Base-by-base conservation (phyloP, 2,329 filamentous ascomycete genomes). In the Byssothecium circinans region DNA sequence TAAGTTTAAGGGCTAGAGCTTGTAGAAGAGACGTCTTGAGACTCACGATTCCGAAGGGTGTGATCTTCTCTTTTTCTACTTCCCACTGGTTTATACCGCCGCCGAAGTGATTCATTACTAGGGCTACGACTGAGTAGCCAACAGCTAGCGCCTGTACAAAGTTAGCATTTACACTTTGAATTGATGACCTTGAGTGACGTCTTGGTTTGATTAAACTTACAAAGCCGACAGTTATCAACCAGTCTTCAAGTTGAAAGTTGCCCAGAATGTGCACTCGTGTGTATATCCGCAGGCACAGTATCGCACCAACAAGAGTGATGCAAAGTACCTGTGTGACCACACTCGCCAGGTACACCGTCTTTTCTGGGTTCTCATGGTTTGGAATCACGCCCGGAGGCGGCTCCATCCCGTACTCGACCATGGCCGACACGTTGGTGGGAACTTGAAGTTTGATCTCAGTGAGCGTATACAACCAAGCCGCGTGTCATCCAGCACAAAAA, bases 301-400 rank as follows among this genome's bases (percentile, higher is more conserved):
- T 66, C 1, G 64, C 15, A 10, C 64, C 60, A 15, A 65, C 57
- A n/a, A 70, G 61, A 1, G 63, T 61, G 34, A 73, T 66, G 47
- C 67, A 72, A 11, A 72, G 54, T 33, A 52, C 58, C 56, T 74
- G 68, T 14, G 68, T 71, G 22, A 70, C 60, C 2, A 71, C 43
- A 47, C 67, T 71, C 36, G 71, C 45, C 0, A 61, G 71, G 38
- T 60, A 49, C 32, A 53, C 29, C 22, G 41, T 46, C n/a, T 41
- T 53, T 6, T 27, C 30, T 20, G 62, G 62, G 30, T 64, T 41
- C 8, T 45, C 45, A 27, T 60, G 57, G 41, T 58, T 47, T 12
- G 58, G 44, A 18, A 25, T 47, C 12, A 56, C 47, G 12, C 55
- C 47, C 6, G 53, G 32, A 8, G 59, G 58, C 18, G 53, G 54